Evolutionary conservation across 768 basidiomycete genomes (phyloP).

Genomic region (Saitozyma podzolica): DNA sequence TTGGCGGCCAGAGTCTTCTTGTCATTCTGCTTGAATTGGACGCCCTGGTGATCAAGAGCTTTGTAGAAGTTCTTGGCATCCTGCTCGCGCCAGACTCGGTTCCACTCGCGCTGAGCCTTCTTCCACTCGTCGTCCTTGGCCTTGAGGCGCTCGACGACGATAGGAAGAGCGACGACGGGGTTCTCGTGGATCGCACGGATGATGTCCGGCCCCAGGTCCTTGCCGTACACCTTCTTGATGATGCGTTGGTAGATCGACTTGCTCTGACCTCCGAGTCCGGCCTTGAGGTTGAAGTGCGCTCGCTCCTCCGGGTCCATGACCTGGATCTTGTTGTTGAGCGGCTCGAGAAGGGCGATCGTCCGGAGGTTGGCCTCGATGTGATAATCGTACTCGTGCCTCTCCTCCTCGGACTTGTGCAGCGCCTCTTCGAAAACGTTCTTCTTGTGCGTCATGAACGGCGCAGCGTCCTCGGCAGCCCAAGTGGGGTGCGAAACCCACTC

Average conservation of each 20-base stretch:
- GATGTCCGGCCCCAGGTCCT: slow-evolving; percentile 52
- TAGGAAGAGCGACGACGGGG: slow-evolving; percentile 84
- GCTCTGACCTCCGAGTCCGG: slow-evolving; percentile 84
- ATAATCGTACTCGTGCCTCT: slow-evolving; percentile 96
- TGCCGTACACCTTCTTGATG: slow-evolving; percentile 89
- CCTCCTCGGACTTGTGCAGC: slow-evolving; percentile 94
- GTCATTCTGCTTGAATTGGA: slow-evolving; percentile 91
- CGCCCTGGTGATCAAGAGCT: slow-evolving; percentile 92
- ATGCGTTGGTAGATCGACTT: slow-evolving; percentile 87
- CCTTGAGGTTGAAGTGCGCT: slow-evolving; percentile 71
- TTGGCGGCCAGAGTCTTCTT: slow-evolving; percentile 60
- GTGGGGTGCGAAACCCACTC: slow-evolving; percentile 98
- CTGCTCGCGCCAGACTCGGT: slow-evolving; percentile 92
- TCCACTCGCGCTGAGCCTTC: slow-evolving; percentile 90
- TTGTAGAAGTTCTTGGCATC: slow-evolving; percentile 97
- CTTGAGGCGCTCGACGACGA: slow-evolving; percentile 83
- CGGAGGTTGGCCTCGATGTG: slow-evolving; percentile 86
- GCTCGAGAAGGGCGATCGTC: slow-evolving; percentile 88
- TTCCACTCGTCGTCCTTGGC: slow-evolving; percentile 98
- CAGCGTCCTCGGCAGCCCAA: slow-evolving; percentile 95
- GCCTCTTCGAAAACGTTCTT: slow-evolving; percentile 96
- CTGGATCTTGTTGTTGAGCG: slow-evolving; percentile 76
- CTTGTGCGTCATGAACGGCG: slow-evolving; percentile 83
- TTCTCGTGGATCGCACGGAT: slow-evolving; percentile 78
- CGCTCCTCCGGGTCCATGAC: slow-evolving; percentile 88